Conservation (phyloP, 257 asterid genomes). For the Plectranthus barbatus region DNA sequence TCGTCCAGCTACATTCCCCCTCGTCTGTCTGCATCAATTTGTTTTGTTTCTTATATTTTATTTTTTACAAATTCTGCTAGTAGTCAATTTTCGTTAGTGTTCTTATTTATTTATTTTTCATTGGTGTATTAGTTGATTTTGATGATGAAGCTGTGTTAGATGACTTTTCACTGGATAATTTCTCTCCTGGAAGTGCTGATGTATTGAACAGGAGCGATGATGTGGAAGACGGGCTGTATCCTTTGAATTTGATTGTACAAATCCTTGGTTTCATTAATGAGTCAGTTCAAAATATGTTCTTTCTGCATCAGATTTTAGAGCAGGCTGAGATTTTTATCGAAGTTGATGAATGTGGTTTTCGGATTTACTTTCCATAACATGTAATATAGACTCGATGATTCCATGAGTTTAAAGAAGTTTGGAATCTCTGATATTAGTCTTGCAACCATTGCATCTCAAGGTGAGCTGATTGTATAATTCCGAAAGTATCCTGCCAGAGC, state of each 20-base stretch:
- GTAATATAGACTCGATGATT: slow-evolving; percentile 56
- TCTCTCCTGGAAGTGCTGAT: slow-evolving; percentile 18
- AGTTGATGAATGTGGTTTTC: background rate
- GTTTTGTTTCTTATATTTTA: background rate
- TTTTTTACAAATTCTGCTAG: background rate
- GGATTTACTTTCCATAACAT: slow-evolving; percentile 34
- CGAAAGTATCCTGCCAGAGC: background rate
- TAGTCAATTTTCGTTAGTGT: background rate
- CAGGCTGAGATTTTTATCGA: background rate
- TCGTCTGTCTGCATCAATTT: slow-evolving; percentile 19
- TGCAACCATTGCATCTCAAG: slow-evolving; percentile 84
- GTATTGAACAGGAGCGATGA: slow-evolving; percentile 12
- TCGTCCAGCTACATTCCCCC: slow-evolving; percentile 29
- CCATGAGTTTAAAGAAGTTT: slow-evolving; percentile 56
- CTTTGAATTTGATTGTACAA: slow-evolving; percentile 15
- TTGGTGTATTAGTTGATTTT: slow-evolving; percentile 29
- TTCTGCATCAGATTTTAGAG: background rate
- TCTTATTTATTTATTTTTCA: background rate
- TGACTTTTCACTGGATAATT: slow-evolving; percentile 24
- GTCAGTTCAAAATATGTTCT: background rate
- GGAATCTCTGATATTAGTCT: slow-evolving; percentile 84
- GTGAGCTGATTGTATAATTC: slow-evolving; percentile 25
- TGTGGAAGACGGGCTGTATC: slow-evolving; percentile 65
- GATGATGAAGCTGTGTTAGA: slow-evolving; percentile 43
- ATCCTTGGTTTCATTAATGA: background rate